These are phyloP conservation scores for Patellaria atrata DNA, from an alignment of 495 filamentous ascomycete species.

Conservation along the genomic window DNA sequence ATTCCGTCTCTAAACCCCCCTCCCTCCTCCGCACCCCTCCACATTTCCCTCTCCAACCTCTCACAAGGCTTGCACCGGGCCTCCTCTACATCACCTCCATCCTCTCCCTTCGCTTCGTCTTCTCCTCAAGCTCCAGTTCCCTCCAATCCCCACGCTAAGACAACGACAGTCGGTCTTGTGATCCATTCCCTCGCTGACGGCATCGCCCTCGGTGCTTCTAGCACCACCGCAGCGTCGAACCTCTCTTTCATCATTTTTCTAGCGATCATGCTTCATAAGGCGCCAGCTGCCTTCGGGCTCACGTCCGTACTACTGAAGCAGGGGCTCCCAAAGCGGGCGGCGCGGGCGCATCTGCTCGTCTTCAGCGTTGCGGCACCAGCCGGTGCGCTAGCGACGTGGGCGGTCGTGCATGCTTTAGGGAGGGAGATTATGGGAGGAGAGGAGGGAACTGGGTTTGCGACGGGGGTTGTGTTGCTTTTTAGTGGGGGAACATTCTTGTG, in stretches of 20 bases:
- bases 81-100: constrained; percentile 30
- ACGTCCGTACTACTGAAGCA: constrained; percentile 81
- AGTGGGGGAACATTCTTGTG: constrained; percentile 92
- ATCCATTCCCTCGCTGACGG: constrained; percentile 96
- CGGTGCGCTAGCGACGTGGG: constrained; percentile 72
- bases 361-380: constrained; percentile 85
- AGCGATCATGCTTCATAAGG: constrained; percentile 95
- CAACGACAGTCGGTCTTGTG: constrained; percentile 85
- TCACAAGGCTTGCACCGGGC: constrained; percentile 36
- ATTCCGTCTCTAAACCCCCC: constrained; percentile 56
- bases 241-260: constrained; percentile 83
- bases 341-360: constrained; percentile 70
- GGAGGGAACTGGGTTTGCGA: constrained; percentile 61
- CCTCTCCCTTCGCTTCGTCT: constrained; percentile 22
- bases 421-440: constrained; percentile 29
- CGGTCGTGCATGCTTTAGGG: constrained; percentile 58
- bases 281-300: constrained; percentile 87
- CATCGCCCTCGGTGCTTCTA: constrained; percentile 83
- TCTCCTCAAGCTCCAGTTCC: constrained; percentile 12
- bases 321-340: constrained; percentile 70
- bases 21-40: constrained; percentile 42
- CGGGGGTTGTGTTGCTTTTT: constrained; percentile 81
- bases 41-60: constrained; percentile 75
- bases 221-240: constrained; percentile 43
- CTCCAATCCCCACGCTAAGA: constrained; percentile 23